Base-by-base conservation (phyloP, 768 basidiomycete genomes). In the Termitomyces titanicus region DNA sequence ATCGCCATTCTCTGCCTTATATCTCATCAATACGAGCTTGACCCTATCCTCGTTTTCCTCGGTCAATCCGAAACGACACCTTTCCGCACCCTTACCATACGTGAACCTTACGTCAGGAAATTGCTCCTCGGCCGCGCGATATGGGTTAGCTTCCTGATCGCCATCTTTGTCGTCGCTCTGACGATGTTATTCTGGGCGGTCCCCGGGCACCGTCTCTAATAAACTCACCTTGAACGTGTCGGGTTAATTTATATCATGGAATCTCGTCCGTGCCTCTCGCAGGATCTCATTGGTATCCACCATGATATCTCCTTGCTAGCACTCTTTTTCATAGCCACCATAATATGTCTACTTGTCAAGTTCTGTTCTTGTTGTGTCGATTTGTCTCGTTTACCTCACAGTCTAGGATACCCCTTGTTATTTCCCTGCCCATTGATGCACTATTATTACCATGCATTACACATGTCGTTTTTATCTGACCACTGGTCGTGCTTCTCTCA, bases 101-200 rank as follows among this genome's bases (percentile, higher is more conserved):
- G 88, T 51, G 96, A 99, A 70, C 89, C 90, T 25, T 98, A 98
- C 68, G 95, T 99, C 62, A 85, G 83, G 73, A 95, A 92, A 69
- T 79, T 99, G 13, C 80, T 98, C 8, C 67, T 92, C 17, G 90
- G 93, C 10, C 87, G 97, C 33, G 92, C 95, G 8, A 81, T 96
- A 54, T 97, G 94, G 93, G 92, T 98, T 53, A 80, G 82, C 45
- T 75, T 91, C 34, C 78, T 96, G 34, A 89, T 95, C 40, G 80
- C 87, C 9, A 77, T 81, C 39, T 83, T 91, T 58, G 86, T 89
- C 52, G 84, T 87, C 17, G 88, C 85, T 10, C 74, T 96, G 66
- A 94, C 94, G 5, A 79, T 98, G 66, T 74, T 98, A 53, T 99
- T 98, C 78, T 94, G 91, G 86, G 92, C 91, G 39, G 94, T 99